Percentiles rank a stretch among this genome's conserved stretches.
Conservation (phyloP, 208 protist genomes). For the Trypanosoma melophagium region DNA sequence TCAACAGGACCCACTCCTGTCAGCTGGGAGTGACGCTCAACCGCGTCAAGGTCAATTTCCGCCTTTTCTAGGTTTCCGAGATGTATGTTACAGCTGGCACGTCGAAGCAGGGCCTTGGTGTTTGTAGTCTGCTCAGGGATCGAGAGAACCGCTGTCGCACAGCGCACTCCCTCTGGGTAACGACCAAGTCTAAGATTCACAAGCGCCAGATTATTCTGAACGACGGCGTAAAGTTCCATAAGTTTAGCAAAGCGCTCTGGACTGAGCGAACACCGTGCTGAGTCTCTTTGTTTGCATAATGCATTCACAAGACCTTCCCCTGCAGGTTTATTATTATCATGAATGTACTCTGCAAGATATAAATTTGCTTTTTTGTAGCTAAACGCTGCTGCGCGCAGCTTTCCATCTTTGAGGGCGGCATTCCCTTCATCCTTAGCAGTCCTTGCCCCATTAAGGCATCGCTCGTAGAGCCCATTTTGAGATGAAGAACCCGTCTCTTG, state of each 20-base stretch:
- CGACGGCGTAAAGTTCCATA: conserved; percentile 35
- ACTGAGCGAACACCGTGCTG: conserved; percentile 3
- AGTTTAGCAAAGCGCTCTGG: conserved; percentile 16
- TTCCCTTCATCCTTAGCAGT: conserved; percentile 60
- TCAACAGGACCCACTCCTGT: conserved; percentile 18
- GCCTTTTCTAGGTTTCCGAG: conserved; percentile 36
- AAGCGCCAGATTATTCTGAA: conserved; percentile 62
- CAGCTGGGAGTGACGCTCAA: conserved; percentile 14
- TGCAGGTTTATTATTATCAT: conserved; percentile 6
- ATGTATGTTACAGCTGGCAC: conserved; percentile 40
- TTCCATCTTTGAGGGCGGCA: conserved; percentile 34
- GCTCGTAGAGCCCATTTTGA: conserved; percentile 11
- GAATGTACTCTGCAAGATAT: conserved; percentile 61
- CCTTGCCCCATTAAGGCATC: conserved; percentile 30
- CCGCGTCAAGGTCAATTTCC: conserved; percentile 38
- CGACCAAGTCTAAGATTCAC: conserved; percentile 47
- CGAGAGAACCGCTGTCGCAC: conserved; percentile 42
- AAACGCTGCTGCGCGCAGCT: conserved; percentile 50
- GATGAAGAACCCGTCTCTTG: not conserved
- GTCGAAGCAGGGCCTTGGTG: conserved; percentile 65
- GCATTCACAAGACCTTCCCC: conserved; percentile 24
- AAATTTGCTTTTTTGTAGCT: conserved; percentile 75
- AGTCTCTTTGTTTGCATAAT: not conserved
- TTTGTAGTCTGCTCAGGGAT: conserved; percentile 22
- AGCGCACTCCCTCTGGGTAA: conserved; percentile 41